Base-by-base conservation (phyloP, 2,329 filamentous ascomycete genomes). In the Tricladium varicosporioides region DNA sequence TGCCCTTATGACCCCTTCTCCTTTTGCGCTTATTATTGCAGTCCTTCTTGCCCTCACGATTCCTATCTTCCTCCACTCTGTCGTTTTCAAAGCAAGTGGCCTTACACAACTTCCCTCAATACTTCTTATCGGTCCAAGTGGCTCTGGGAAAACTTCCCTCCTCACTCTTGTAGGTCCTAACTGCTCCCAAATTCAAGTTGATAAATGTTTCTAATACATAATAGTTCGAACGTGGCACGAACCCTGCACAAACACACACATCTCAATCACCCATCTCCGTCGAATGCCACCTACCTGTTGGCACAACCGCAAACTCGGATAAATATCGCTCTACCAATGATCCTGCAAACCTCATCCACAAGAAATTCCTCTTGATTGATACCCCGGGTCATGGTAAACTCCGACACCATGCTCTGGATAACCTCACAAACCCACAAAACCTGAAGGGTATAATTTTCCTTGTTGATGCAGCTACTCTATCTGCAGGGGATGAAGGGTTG, bases 321-420 rank as follows among this genome's bases (percentile, higher is more conserved):
- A 79, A 80, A 66, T 90, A 84, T 72, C 84, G 87, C 63, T 87
- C 84, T 45, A 73, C 77, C 22, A 83, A 87, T 67, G 87, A 90
- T 69, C 80, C 83, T 19, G 80, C 84, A 9, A 74, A 75, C 49
- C 73, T 77, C 60, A 65, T 73, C 2, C 85, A 88, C 70, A 85
- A 83, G 63, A 88, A 85, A 70, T 90, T 94, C 71, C 77, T 89
- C 43, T 77, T 97, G 33, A 76, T 90, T 69, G 94, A 99, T 75
- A 97, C 93, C 0, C 94, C 94, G 0, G 94, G 94, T 42, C 94
- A 99, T 76, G 92, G 91, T 67, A 99, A 99, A 76, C 84, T 99
- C 58, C 90, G 94, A 59, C 82, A 85, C 66, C 78, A 84, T 63
- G 85, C 89, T 2, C 78, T 88, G 57, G 73, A 78, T 44, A 76